Percentiles rank a stretch among this genome's conserved stretches.
These are phyloP conservation scores for Zygosaccharomyces lentus DNA, from an alignment of 805 yeast genomes.

Conservation along the genomic window DNA sequence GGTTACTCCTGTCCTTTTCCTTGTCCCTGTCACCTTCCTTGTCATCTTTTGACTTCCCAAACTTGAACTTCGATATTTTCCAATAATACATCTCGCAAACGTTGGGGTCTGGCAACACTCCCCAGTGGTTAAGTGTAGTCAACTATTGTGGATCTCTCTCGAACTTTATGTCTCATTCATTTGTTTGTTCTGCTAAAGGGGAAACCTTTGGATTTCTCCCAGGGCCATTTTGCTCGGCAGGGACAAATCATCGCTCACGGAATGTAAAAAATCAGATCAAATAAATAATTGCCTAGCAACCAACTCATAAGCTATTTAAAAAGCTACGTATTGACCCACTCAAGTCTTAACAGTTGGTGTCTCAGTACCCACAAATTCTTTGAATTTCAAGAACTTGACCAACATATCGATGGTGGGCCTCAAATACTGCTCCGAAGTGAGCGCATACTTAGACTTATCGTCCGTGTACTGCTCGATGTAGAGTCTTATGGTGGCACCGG, in stretches of 20 bases:
- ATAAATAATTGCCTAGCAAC: background rate
- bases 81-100: constrained; percentile 29
- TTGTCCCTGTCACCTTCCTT: constrained; percentile 24
- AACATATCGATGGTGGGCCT: constrained; percentile 58
- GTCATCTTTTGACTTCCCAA: constrained; percentile 34
- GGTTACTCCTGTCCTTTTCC: constrained; percentile 15
- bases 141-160: background rate
- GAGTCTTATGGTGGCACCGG: constrained; percentile 94
- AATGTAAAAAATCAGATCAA: background rate
- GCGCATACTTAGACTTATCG: constrained; percentile 47
- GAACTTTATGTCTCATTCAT: background rate
- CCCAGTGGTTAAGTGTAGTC: background rate
- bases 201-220: constrained; percentile 3
- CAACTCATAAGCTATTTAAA: background rate
- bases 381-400: constrained; percentile 62
- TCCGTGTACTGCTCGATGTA: constrained; percentile 79
- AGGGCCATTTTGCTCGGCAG: background rate
- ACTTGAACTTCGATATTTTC: constrained; percentile 33
- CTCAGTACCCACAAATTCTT: constrained; percentile 70
- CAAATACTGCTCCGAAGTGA: constrained; percentile 65
- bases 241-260: constrained; percentile 4
- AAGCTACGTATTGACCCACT: background rate
- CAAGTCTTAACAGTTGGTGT: constrained; percentile 88
- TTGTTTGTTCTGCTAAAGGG: constrained; percentile 3
- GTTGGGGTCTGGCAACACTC: background rate